Evolutionary conservation across 108 stramenopile genomes (phyloP).

Genomic region (Cylindrotheca closterium): DNA sequence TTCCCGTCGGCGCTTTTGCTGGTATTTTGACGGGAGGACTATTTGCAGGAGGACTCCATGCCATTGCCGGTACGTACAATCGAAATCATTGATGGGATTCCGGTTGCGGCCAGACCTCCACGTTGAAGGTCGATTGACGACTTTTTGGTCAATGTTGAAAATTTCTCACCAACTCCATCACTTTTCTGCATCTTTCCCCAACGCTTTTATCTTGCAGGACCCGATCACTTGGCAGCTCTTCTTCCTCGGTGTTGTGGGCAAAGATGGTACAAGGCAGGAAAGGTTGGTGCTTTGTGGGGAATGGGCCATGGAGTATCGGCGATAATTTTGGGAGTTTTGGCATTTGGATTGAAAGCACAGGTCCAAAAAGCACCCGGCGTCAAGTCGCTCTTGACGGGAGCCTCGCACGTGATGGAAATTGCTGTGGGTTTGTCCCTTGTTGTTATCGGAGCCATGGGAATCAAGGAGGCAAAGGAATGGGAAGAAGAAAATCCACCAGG

Average conservation of each 20-base stretch:
- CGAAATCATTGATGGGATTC: no score
- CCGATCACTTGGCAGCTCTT: conserved; percentile 94
- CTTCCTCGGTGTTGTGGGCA: conserved; percentile 90
- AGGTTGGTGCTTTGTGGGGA: conserved; percentile 95
- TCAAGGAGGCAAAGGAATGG: conserved; percentile 84
- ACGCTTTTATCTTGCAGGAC: conserved; percentile 52
- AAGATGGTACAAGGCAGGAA: conserved; percentile 80
- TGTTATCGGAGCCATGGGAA: conserved; percentile 91
- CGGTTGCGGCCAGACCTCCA: conserved; percentile 22
- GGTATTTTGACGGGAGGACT: conserved; percentile 80
- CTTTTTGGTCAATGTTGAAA: no score
- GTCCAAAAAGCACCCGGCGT: conserved; percentile 21
- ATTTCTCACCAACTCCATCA: background rate
- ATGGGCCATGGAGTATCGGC: conserved; percentile 95
- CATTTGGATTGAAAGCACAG: conserved; percentile 82
- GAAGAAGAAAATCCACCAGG: conserved; percentile 26
- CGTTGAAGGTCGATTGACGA: no score
- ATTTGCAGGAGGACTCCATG: conserved; percentile 91
- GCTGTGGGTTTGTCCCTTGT: conserved; percentile 89
- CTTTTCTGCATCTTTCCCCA: conserved; percentile 9
- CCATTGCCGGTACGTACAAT: conserved; percentile 84
- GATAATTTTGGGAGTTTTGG: conserved; percentile 77
- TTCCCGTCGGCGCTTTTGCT: conserved; percentile 50
- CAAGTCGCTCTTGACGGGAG: conserved; percentile 22
- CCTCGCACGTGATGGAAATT: conserved; percentile 70